phyloP scores from a whole-genome alignment of 306 rosid genomes.

The Vigna hirtella region DNA sequence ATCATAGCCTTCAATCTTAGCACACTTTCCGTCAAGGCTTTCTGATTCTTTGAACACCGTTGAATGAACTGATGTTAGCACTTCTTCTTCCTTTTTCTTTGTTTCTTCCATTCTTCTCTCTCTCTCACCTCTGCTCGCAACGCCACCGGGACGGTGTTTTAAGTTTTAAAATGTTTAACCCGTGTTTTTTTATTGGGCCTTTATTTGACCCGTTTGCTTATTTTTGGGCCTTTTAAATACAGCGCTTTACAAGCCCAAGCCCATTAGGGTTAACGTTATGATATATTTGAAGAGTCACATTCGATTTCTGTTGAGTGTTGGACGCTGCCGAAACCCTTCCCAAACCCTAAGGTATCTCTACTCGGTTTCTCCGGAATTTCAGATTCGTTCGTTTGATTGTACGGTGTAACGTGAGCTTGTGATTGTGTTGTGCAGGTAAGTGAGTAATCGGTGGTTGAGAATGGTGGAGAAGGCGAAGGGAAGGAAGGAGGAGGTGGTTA shows the following conservation, averaged over 20 bases:
- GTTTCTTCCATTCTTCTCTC: slow-evolving; percentile 18
- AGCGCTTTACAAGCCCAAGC: no score
- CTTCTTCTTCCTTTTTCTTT: slow-evolving; percentile 35
- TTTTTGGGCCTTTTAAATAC: no score
- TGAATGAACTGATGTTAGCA: slow-evolving; percentile 52
- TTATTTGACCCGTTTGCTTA: no score
- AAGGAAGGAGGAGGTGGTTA: slow-evolving; percentile 91
- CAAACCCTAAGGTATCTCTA: not conserved
- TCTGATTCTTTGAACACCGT: slow-evolving; percentile 79
- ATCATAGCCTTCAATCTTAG: slow-evolving; percentile 76
- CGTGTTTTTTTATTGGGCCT: no score
- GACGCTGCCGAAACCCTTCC: slow-evolving; percentile 27
- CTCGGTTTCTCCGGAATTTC: no score
- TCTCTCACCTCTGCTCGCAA: not conserved
- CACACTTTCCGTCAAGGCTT: slow-evolving; percentile 61
- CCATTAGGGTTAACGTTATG: slow-evolving; percentile 29
- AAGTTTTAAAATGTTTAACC: no score
- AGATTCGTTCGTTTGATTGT: not conserved
- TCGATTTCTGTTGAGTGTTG: not conserved
- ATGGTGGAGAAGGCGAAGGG: slow-evolving; percentile 90
- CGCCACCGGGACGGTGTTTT: not conserved
- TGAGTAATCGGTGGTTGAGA: slow-evolving; percentile 29
- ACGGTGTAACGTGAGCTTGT: not conserved
- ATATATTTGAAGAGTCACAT: not conserved
- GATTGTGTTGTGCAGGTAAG: slow-evolving; percentile 49